Base-by-base conservation (phyloP, 192 early-diverging fungal genomes). In the Gryganskiella cystojenkinii region DNA sequence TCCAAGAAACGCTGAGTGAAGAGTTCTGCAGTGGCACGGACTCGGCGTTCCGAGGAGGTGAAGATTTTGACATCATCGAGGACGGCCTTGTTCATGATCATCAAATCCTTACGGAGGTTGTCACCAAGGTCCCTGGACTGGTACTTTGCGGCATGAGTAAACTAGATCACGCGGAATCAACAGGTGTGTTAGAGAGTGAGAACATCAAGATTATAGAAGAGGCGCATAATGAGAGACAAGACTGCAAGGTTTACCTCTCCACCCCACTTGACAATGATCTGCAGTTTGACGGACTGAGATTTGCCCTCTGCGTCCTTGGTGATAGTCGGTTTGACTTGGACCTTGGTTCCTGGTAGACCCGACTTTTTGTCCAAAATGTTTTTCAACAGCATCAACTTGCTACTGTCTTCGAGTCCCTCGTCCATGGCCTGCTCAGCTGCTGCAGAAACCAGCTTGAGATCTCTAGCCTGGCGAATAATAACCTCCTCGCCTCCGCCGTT, bases 181-280 rank as follows among this genome's bases (percentile, higher is more conserved):
- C 27, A 25, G 6, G 31, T 25, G 27, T 33, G 31, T 20, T 15
- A 15, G 17, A 10, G 50, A 20, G 13, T 25, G 0, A 3, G 24
- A 10, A 33, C 24, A 19, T 6, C 11, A 54, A 33, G 17, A 11
- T 34, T 33, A 9, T 3, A 24, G 17, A 30, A 27, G 1, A 35
- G 27, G 28, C 50, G 4, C 2, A 24, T 34, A 17, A 67, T 28
- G 28, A 56, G 52, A 64, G 45, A 30, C n/a, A 31, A 11, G n/a
- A 42, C 24, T 70, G 37, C 17, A 15, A 49, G 34, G 17, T 4
- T 27, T 74, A 89, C 88, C 82, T 93, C 92, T 51, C 93, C 97
- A 56, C 96, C 96, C 97, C 97, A 99, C 80, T 99, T 99, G 43
- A 98, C 92, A 79, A 97, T 93, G 40, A 99, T 79, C 83, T 96